Base-by-base conservation (phyloP, 2,329 filamentous ascomycete genomes). In the Talaromyces verruculosus region DNA sequence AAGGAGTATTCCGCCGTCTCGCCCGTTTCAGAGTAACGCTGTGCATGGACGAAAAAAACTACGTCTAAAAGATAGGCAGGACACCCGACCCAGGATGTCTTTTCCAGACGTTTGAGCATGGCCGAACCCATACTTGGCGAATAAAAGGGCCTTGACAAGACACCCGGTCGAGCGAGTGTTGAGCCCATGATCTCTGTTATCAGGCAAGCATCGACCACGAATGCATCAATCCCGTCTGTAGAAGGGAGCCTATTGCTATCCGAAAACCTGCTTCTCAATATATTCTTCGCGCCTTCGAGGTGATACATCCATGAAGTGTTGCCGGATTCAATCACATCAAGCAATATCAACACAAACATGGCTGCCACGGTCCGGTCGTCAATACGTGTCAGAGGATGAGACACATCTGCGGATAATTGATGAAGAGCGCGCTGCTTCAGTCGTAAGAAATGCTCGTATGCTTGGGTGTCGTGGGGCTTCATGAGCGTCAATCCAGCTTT, bases 251-350 rank as follows among this genome's bases (percentile, higher is more conserved):
- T 69, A 61, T 11, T 67, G 63, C 62, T 39, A 65, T 66, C 43
- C 69, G 68, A 35, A 35, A 63, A 39, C 39, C 22, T 57, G 73
- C 66, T 63, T 76, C 73, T 33, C 81, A 84, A 76, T 22, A 84
- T 74, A 64, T 78, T 79, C 68, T 81, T 80, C n/a, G 82, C 83
- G 6, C 83, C 83, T 66, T 83, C 81, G 59, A 84, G 77, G 66
- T 85, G 83, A 39, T 81, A 78, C 68, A 79, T 84, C 83, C 83
- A 85, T 39, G 82, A 79, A 11, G 82, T 82, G 59, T 77, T 79
- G 15, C 83, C 83, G 0, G 83, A 84, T 67, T 84, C 82, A 5
- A 84, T 77, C 5, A 84, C 74, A 64, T 84, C 82, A 66, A 84
- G 79, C 22, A 84, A 79, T 65, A 83, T 80, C 65, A 84, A 80